These are phyloP conservation scores for Kodamaea kakaduensis DNA, from an alignment of 805 yeast genomes.

Conservation along the genomic window DNA sequence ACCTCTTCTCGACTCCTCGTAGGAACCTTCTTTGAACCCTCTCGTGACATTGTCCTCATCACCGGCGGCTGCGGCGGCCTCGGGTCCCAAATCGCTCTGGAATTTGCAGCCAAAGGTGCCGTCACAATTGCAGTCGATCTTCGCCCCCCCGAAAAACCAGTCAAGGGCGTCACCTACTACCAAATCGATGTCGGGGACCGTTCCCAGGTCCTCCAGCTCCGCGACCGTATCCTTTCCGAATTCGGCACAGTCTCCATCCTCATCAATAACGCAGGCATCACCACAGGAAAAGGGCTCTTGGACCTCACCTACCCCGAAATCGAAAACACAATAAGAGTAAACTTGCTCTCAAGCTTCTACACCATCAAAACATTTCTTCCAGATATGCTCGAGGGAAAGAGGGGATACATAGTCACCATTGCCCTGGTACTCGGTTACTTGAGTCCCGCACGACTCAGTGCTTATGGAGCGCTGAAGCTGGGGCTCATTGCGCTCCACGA, in stretches of 20 bases:
- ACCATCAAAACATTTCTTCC: slow-evolving; percentile 72
- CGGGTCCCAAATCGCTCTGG: slow-evolving; percentile 58
- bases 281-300: slow-evolving; percentile 52
- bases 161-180: slow-evolving; percentile 48
- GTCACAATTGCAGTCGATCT: slow-evolving; percentile 68
- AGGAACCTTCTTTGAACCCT: slow-evolving; percentile 52
- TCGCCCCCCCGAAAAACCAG: slow-evolving; percentile 28
- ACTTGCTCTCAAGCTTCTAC: slow-evolving; percentile 65
- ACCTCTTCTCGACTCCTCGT: slow-evolving; percentile 36
- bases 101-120: slow-evolving; percentile 41
- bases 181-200: slow-evolving; percentile 67
- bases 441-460: slow-evolving; percentile 77
- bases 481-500: slow-evolving; percentile 84
- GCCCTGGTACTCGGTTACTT: slow-evolving; percentile 83
- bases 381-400: slow-evolving; percentile 51
- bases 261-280: slow-evolving; percentile 83
- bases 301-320: slow-evolving; percentile 57
- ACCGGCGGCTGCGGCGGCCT: slow-evolving; percentile 87
- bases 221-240: slow-evolving; percentile 38
- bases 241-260: slow-evolving; percentile 63
- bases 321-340: slow-evolving; percentile 59
- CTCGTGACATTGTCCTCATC: slow-evolving; percentile 59
- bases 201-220: slow-evolving; percentile 39
- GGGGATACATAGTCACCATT: slow-evolving; percentile 78
- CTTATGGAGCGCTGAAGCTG: slow-evolving; percentile 88